phyloP scores from a whole-genome alignment of 2,329 filamentous ascomycete species.

The Didymella glomerata region DNA sequence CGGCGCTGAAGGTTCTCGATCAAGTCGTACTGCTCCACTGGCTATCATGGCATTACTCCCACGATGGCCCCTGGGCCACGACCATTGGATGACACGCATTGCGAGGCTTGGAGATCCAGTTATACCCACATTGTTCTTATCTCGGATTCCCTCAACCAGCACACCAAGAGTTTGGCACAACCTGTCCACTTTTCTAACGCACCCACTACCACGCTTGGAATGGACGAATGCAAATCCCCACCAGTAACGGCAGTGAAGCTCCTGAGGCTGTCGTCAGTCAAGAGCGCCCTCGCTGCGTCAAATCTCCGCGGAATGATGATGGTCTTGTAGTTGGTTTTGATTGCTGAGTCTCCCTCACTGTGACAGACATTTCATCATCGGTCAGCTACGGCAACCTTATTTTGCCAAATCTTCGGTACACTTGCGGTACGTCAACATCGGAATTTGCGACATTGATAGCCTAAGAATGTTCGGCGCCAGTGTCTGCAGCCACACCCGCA shows the following conservation, averaged over 20 bases:
- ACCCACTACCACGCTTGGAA: constrained; percentile 31
- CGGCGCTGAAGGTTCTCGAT: constrained; percentile 25
- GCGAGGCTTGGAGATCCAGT: constrained; percentile 41
- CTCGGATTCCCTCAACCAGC: constrained; percentile 43
- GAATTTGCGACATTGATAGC: constrained; percentile 19
- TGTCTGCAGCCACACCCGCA: constrained; percentile 40
- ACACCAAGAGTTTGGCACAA: constrained; percentile 34
- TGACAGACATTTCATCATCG: constrained; percentile 9
- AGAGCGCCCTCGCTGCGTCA: constrained; percentile 23
- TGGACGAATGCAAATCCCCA: constrained; percentile 36
- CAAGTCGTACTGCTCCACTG: constrained; percentile 26
- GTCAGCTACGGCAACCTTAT: constrained; percentile 26
- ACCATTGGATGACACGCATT: constrained; percentile 43
- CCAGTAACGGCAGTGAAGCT: constrained; percentile 27
- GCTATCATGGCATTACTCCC: constrained; percentile 23
- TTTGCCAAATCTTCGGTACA: constrained; percentile 21
- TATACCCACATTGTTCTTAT: constrained; percentile 49
- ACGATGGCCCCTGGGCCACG: constrained; percentile 30
- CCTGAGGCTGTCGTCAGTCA: constrained; percentile 36
- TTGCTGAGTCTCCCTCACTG: constrained; percentile 1
- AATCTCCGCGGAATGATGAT: constrained; percentile 2
- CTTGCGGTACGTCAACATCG: constrained; percentile 23
- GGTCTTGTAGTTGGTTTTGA: constrained; percentile 5
- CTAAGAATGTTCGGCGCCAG: constrained; percentile 32
- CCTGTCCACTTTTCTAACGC: constrained; percentile 45